Evolutionary conservation across 2,329 filamentous ascomycete species (phyloP).

Genomic region (Elsinoe perseae): DNA sequence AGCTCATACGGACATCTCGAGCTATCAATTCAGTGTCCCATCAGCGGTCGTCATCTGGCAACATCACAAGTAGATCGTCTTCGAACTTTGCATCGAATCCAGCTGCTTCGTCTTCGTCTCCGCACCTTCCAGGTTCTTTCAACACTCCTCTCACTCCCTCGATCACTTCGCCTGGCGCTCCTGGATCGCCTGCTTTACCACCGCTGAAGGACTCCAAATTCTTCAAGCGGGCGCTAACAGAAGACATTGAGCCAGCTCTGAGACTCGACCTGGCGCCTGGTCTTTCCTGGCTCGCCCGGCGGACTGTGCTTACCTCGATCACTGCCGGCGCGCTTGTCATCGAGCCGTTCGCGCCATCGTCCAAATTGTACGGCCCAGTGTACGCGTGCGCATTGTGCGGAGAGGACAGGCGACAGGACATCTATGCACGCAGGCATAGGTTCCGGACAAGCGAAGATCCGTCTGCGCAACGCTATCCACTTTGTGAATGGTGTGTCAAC

Average conservation of each 20-base stretch:
- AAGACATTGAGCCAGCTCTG: conserved; percentile 92
- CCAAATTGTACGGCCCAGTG: conserved; percentile 47
- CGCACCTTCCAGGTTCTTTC: conserved; percentile 38
- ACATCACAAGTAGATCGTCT: conserved; percentile 28
- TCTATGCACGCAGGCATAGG: conserved; percentile 71
- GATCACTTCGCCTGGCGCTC: conserved; percentile 29
- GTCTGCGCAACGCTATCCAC: conserved; percentile 76
- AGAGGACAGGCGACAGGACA: conserved; percentile 63
- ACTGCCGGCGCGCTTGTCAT: conserved; percentile 80
- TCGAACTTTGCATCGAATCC: conserved; percentile 27
- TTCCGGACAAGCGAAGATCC: conserved; percentile 85
- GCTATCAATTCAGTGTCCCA: conserved; percentile 55
- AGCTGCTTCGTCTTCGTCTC: conserved; percentile 26
- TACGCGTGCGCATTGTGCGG: conserved; percentile 83
- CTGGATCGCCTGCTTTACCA: conserved; percentile 35
- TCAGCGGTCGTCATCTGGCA: conserved; percentile 52
- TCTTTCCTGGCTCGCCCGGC: conserved; percentile 84
- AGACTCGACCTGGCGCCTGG: conserved; percentile 83
- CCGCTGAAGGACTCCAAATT: conserved; percentile 85
- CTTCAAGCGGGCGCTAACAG: conserved; percentile 78
- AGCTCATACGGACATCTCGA: conserved; percentile 61
- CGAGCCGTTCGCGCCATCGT: conserved; percentile 61
- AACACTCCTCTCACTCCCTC: conserved; percentile 29
- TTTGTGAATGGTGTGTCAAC: conserved; percentile 80
- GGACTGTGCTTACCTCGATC: conserved; percentile 74